Evolutionary conservation across 768 basidiomycete genomes (phyloP).

Genomic region (Crucibulum laeve): DNA sequence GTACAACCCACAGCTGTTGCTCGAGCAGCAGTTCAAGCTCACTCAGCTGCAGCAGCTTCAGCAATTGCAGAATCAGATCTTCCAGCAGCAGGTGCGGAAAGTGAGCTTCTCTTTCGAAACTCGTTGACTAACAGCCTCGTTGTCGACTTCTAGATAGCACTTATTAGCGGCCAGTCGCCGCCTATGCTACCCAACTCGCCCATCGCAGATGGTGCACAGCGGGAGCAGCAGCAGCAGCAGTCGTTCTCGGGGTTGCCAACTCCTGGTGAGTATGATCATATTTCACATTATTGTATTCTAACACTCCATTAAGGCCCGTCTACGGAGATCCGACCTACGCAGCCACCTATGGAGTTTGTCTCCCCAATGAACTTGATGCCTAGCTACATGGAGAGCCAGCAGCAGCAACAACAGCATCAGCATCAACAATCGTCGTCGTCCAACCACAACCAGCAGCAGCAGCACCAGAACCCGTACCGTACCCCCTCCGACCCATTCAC

Average conservation of each 20-base stretch:
- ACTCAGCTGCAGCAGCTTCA: slow-evolving; percentile 74
- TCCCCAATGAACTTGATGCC: slow-evolving; percentile 58
- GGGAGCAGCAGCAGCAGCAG: slow-evolving; percentile 50
- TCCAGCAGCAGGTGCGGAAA: slow-evolving; percentile 87
- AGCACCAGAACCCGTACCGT: slow-evolving; percentile 4
- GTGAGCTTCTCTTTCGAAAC: no score
- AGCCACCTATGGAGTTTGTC: slow-evolving; percentile 50
- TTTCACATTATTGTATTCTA: slow-evolving; percentile 3
- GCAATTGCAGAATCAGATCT: slow-evolving; percentile 78
- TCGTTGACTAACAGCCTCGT: slow-evolving; percentile 7
- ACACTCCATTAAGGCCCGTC: slow-evolving; percentile 43
- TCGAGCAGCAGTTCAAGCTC: slow-evolving; percentile 78
- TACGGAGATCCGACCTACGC: slow-evolving; percentile 60
- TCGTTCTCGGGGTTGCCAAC: slow-evolving; percentile 24
- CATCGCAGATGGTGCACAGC: slow-evolving; percentile 18
- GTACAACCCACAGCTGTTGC: slow-evolving; percentile 43
- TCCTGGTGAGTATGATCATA: slow-evolving; percentile 18
- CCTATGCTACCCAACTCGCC: slow-evolving; percentile 29
- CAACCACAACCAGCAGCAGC: slow-evolving; percentile 10
- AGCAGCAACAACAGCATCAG: slow-evolving; percentile 6
- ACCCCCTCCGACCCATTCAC: slow-evolving; percentile 1
- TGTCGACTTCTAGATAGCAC: slow-evolving; percentile 48
- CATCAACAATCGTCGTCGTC: slow-evolving; percentile 6
- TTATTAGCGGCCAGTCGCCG: slow-evolving; percentile 51
- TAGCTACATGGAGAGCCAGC: slow-evolving; percentile 17